Conservation (phyloP, 1,284 basidiomycete species). For the Entoloma clypeatum region DNA sequence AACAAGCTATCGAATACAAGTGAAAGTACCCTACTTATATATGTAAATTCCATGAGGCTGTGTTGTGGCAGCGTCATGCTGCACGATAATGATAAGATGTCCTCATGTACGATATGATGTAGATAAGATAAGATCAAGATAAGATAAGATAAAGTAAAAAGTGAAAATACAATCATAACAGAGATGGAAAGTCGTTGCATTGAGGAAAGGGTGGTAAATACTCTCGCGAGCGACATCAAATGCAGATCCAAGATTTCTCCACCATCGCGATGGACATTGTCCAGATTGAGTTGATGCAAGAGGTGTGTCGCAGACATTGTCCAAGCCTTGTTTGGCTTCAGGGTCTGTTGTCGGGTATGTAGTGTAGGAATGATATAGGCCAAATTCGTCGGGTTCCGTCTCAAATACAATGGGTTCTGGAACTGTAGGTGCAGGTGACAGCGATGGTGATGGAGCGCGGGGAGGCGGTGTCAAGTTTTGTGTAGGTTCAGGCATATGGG, state of each 20-base stretch:
- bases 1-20: too few relatives aligned
- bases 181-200: not conserved
- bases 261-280: conserved; percentile 3
- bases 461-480: not conserved
- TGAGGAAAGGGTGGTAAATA: conserved; percentile 1
- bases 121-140: too few relatives aligned
- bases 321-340: conserved; percentile 7
- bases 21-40: too few relatives aligned
- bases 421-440: not conserved
- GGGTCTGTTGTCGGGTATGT: conserved; percentile 2
- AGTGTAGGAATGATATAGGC: conserved; percentile 11
- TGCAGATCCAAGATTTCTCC: not conserved
- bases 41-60: too few relatives aligned
- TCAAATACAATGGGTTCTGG: not conserved
- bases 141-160: too few relatives aligned
- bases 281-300: conserved; percentile 4
- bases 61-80: conserved; percentile 3
- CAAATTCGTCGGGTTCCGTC: conserved; percentile 13
- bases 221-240: not conserved
- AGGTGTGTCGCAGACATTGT: conserved; percentile 12
- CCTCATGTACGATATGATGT: not conserved
- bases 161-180: too few relatives aligned
- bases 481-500: conserved; percentile 2
- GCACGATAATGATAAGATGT: not conserved
- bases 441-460: not conserved